Evolutionary conservation across 2,329 filamentous ascomycete genomes (phyloP).

Genomic region (Fusarium burgessii): DNA sequence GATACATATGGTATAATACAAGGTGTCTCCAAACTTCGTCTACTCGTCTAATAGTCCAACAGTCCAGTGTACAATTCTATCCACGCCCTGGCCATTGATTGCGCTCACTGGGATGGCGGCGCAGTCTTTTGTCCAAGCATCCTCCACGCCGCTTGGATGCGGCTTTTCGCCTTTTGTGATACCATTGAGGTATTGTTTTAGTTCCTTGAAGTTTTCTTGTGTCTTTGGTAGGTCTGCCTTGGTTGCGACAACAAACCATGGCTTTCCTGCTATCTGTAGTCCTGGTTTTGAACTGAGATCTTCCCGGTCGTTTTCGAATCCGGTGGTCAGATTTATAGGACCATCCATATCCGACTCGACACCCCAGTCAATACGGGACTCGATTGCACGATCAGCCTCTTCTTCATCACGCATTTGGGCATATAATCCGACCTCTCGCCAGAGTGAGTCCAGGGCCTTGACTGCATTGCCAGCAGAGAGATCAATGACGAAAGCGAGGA

Average conservation of each 20-base stretch:
- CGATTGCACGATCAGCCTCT: slow-evolving; percentile 73
- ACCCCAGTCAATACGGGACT: slow-evolving; percentile 68
- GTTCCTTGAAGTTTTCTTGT: slow-evolving; percentile 76
- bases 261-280: slow-evolving; percentile 90
- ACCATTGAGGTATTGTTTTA: slow-evolving; percentile 77
- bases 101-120: slow-evolving; percentile 88
- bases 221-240: slow-evolving; percentile 89
- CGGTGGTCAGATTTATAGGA: slow-evolving; percentile 44
- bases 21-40: slow-evolving; percentile 1
- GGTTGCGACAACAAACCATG: slow-evolving; percentile 96
- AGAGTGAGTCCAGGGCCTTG: slow-evolving; percentile 80
- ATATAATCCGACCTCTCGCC: slow-evolving; percentile 91
- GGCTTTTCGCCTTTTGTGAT: slow-evolving; percentile 71
- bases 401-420: slow-evolving; percentile 81
- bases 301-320: slow-evolving; percentile 27
- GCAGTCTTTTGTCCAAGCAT: slow-evolving; percentile 70
- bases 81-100: slow-evolving; percentile 86
- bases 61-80: slow-evolving; percentile 78
- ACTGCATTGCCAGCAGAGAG: slow-evolving; percentile 84
- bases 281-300: slow-evolving; percentile 46
- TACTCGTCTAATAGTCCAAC: slow-evolving; percentile 72
- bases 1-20: slow-evolving; percentile 44
- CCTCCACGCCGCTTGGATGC: slow-evolving; percentile 78
- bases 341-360: slow-evolving; percentile 60
- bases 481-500: slow-evolving; percentile 94